Evolutionary conservation across 169 alveolate genomes (phyloP), one percentile per base, ranked within the genome.

Genomic region (Plasmodium chabaudi): DNA sequence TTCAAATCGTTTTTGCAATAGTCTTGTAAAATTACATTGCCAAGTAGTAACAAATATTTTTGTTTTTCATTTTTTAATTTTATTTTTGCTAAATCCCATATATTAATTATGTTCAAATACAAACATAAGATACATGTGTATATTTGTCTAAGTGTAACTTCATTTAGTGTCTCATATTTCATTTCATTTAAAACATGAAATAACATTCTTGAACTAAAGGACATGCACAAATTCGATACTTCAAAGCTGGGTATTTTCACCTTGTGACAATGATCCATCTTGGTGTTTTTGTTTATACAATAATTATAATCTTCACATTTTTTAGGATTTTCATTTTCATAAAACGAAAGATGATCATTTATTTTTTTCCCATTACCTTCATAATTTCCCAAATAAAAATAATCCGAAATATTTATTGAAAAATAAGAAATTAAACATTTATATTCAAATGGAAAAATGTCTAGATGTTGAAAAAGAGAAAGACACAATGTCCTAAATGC

Each of bases 401-500:
- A 68, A 23, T 67, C 53, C 13, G 63, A 72, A 17, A 82, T 47
- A 53, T 67, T 60, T 47, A 68, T 17, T 10, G 65, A 56, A 23
- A 82, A 82, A 72, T 68, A 82, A 13, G 73, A 82, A 19, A 82
- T 21, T 47, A 67, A 39, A 46, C 72, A 82, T 49, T 68, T 82
- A 46, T 57, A 34, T 17, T 65, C 73, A 17, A 82, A 82, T 15
- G 47, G 21, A n/a, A 82, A 46, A 19, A 67, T 10, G 9, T 82
- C 72, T 27, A 55, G 44, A 82, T 82, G 90, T 34, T 82, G 86
- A 56, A 10, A 6, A 42, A 82, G 19, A 13, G 42, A 60, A 15
- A 67, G 47, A 61, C 15, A 70, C 27, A 82, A 68, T 0, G 82
- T 68, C 0, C 84, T 53, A 7, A 68, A 17, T 1, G 72, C 19